Evolutionary conservation across 2,329 filamentous ascomycete genomes (phyloP).

Genomic region (Cytospora leucostoma): DNA sequence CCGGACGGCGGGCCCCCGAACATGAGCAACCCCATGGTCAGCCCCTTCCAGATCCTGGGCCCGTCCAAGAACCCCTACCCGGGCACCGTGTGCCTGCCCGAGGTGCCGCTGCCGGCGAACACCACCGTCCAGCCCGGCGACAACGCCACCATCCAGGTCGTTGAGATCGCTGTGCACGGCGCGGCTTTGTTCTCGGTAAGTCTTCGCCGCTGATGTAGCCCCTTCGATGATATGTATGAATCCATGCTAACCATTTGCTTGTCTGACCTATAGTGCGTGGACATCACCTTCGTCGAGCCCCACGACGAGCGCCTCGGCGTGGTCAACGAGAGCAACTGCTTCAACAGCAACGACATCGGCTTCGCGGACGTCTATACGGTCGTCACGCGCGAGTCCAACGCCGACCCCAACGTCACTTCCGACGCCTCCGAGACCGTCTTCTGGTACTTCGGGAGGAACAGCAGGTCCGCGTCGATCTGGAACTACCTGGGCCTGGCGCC

Average conservation of each 20-base stretch:
- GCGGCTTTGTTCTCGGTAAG: slow-evolving; percentile 79
- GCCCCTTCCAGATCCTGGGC: slow-evolving; percentile 79
- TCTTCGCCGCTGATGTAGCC: slow-evolving; percentile 24
- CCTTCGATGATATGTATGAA: neutral
- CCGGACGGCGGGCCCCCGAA: slow-evolving; percentile 70
- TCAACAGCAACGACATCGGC: slow-evolving; percentile 77
- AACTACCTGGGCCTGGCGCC: slow-evolving; percentile 45
- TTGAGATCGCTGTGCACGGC: slow-evolving; percentile 81
- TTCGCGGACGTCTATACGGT: slow-evolving; percentile 78
- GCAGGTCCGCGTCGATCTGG: slow-evolving; percentile 32
- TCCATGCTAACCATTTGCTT: slow-evolving; percentile 12
- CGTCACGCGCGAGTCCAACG: slow-evolving; percentile 48
- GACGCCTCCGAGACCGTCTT: slow-evolving; percentile 32
- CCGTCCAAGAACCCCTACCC: slow-evolving; percentile 83
- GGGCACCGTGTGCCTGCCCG: slow-evolving; percentile 84
- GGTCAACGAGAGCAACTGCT: slow-evolving; percentile 83
- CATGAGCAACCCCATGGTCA: slow-evolving; percentile 82
- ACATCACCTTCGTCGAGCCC: slow-evolving; percentile 87
- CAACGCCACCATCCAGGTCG: slow-evolving; percentile 85
- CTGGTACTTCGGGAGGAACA: slow-evolving; percentile 33
- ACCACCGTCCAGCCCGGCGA: slow-evolving; percentile 75
- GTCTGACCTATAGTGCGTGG: slow-evolving; percentile 70
- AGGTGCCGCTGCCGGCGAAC: slow-evolving; percentile 79
- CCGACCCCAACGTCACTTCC: slow-evolving; percentile 38
- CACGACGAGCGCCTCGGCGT: slow-evolving; percentile 65